Conservation (phyloP, 225 moss, liverwort and hornwort genomes). For the Sphagnum contortum region DNA sequence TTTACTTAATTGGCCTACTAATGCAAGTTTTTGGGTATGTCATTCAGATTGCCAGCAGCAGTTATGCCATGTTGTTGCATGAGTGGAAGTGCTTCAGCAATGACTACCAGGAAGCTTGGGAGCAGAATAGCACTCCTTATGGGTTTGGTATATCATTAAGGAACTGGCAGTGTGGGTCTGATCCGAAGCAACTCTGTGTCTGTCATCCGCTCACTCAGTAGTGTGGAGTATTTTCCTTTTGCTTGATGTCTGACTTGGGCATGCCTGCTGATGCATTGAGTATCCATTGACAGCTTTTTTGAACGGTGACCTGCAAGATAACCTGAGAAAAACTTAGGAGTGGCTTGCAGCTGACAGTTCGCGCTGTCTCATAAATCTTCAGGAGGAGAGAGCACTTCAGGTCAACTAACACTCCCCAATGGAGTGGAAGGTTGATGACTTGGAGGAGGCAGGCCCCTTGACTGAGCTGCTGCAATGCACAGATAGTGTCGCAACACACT, state of each 20-base stretch:
- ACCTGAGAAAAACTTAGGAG: background rate
- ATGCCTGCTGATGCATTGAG: too few relatives aligned
- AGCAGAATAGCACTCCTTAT: constrained; percentile 50
- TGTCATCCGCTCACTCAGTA: constrained; percentile 59
- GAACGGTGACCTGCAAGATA: too few relatives aligned
- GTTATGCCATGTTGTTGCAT: constrained; percentile 51
- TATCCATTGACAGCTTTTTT: too few relatives aligned
- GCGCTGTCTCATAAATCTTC: background rate
- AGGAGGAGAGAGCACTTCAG: constrained; percentile 18
- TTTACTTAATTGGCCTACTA: too few relatives aligned
- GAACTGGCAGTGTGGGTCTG: constrained; percentile 63
- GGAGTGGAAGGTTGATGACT: constrained; percentile 56
- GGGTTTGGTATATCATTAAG: constrained; percentile 50
- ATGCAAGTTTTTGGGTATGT: constrained; percentile 4
- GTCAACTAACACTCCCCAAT: constrained; percentile 29
- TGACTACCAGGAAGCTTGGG: constrained; percentile 65
- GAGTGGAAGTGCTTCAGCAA: constrained; percentile 76
- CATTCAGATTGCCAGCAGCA: constrained; percentile 45
- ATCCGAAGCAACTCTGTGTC: constrained; percentile 80
- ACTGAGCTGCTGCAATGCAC: constrained; percentile 49
- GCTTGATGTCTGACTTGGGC: too few relatives aligned
- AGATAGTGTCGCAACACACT: constrained; percentile 44
- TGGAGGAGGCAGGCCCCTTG: constrained; percentile 48
- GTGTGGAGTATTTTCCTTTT: constrained; percentile 48
- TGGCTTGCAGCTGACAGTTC: background rate